Evolutionary conservation across 495 filamentous ascomycete species (phyloP), one percentile per base, ranked within the genome.

Genomic region (Daldinia decipiens): DNA sequence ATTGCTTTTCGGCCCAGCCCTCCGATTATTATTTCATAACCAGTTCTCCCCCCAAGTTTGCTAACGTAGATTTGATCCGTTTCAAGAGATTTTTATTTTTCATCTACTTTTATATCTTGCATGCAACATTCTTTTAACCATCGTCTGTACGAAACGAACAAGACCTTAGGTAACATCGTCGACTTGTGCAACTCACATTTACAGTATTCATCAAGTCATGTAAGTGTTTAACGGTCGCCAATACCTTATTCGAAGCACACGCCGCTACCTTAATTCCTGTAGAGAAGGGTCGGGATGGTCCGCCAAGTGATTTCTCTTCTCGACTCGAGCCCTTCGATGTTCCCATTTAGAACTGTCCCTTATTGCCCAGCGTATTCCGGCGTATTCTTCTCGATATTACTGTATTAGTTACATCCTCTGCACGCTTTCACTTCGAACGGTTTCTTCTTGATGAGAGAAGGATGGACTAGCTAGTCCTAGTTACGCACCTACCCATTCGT

Each of bases 341-440:
- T 59, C 63, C 34, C 36, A 52, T 55, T 59, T 31, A 51, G 26
- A 50, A 54, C 19, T 17, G 8, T 29, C 7, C 19, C 32, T 11
- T 11, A 34, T 34, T 34, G 32, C 2, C 32, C 2, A 36, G 55
- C 45, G 57, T 43, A 39, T 39, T 67, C 32, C 2, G 24, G 55
- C 45, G 57, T 43, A 39, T 39, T 67, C 45, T 72, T 51, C 56
- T 52, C 11, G 32, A 38, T 60, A 67, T 72, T 72, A 63, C 69
- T 67, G 64, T 72, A 67, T 56, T 66, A 63, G 57, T 67, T 62
- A 62, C 65, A 56, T 61, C 55, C 54, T 62, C 50, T 43, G 45
- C 61, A 9, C 19, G 26, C 29, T 67, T 67, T 54, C 27, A 53
- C 31, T 52, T 62, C 39, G 34, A 38, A 34, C 45, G 15, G 67